These are phyloP conservation scores for Moesziomyces sp. DNA, from an alignment of 1,284 basidiomycete species.

Conservation along the genomic window DNA sequence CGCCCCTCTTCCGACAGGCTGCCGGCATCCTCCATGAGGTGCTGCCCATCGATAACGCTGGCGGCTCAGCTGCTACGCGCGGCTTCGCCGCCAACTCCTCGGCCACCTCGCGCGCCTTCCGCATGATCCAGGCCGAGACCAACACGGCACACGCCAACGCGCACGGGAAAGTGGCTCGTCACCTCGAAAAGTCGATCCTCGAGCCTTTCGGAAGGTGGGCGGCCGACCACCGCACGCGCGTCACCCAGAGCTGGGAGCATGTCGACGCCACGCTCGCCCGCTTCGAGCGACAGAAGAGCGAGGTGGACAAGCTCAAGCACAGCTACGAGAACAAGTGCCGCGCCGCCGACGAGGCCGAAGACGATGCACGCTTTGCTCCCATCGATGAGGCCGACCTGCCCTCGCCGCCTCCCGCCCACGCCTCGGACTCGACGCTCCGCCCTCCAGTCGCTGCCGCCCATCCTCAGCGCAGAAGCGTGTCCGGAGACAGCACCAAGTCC, in stretches of 20 bases:
- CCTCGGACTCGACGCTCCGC: conserved; percentile 12
- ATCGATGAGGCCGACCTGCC: conserved; percentile 25
- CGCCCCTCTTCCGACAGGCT: conserved; percentile 52
- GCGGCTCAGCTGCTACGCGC: conserved; percentile 15
- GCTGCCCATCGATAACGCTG: conserved; percentile 21
- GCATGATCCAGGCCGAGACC: conserved; percentile 51
- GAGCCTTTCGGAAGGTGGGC: conserved; percentile 62
- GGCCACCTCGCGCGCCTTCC: conserved; percentile 46
- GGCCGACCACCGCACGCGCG: conserved; percentile 48
- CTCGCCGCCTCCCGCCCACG: conserved; percentile 10
- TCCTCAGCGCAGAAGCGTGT: conserved; percentile 27
- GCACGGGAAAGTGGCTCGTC: conserved; percentile 52
- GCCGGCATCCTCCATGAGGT: conserved; percentile 39
- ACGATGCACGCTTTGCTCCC: conserved; percentile 64
- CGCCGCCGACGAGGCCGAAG: conserved; percentile 64
- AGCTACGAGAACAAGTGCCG: conserved; percentile 64
- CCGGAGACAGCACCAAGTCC: conserved; percentile 21
- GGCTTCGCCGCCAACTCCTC: conserved; percentile 34
- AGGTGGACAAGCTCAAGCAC: conserved; percentile 55
- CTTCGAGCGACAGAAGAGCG: conserved; percentile 55
- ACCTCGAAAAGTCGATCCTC: conserved; percentile 54
- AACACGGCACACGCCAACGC: conserved; percentile 48
- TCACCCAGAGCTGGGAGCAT: conserved; percentile 58
- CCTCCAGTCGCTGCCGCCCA: conserved; percentile 1
- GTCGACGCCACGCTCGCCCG: conserved; percentile 53